phyloP scores from a whole-genome alignment of 495 filamentous ascomycete genomes.

The Neurospora intermedia region DNA sequence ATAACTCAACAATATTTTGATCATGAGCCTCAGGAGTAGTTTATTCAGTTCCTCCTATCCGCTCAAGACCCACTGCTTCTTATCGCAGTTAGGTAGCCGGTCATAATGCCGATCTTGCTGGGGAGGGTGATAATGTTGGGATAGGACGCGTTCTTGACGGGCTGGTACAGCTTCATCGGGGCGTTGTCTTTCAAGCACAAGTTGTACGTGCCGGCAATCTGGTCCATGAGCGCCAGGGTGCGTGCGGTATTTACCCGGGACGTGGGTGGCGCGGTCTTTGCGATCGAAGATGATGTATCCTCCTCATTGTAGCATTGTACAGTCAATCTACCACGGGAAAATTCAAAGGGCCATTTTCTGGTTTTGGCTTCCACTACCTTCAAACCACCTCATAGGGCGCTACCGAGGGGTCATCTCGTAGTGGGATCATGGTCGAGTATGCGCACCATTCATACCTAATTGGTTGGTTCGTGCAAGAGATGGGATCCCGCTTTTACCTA shows the following conservation, averaged over 20 bases:
- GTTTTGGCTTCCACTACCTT: background rate
- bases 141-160: conserved; percentile 47
- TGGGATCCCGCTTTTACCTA: background rate
- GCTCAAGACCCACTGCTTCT: conserved; percentile 27
- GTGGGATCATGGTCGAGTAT: background rate
- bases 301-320: background rate
- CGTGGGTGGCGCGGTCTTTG: conserved; percentile 32
- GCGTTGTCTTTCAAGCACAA: conserved; percentile 36
- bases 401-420: background rate
- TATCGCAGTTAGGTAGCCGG: conserved; percentile 32
- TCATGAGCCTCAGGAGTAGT: background rate
- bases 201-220: conserved; percentile 46
- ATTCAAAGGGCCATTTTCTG: background rate
- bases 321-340: background rate
- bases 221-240: conserved; percentile 45
- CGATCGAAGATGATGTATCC: conserved; percentile 43
- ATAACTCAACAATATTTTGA: background rate
- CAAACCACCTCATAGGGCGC: background rate
- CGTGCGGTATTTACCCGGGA: conserved; percentile 49
- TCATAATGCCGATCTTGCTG: conserved; percentile 48
- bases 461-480: background rate
- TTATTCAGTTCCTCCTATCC: conserved; percentile 13
- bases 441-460: background rate
- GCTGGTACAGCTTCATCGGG: conserved; percentile 44
- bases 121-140: conserved; percentile 48